Evolutionary conservation across 129 eudicot species (phyloP).

Genomic region (Mikania micrantha): DNA sequence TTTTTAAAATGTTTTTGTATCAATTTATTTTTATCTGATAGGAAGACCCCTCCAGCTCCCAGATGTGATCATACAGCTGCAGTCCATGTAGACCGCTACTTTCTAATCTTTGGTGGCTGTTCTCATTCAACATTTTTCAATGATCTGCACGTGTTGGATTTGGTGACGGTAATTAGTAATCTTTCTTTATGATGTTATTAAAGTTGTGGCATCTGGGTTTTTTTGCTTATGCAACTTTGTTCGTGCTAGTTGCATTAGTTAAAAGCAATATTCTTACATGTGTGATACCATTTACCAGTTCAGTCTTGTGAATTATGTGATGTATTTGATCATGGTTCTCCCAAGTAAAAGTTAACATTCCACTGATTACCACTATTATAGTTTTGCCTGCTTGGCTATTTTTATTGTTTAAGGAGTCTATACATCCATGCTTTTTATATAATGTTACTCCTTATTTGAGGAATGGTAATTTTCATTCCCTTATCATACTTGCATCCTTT

Average conservation of each 20-base stretch:
- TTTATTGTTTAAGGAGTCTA: background rate
- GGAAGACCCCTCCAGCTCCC: slow-evolving; percentile 87
- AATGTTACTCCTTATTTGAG: background rate
- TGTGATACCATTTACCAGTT: background rate
- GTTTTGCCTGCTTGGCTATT: background rate
- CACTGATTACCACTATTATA: background rate
- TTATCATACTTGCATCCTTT: background rate
- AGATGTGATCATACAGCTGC: slow-evolving; percentile 95
- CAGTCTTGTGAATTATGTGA: background rate
- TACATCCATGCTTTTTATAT: background rate
- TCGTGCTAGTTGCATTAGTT: background rate
- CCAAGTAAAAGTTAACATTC: background rate
- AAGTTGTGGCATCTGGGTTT: slow-evolving; percentile 3
- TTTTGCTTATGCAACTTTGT: background rate
- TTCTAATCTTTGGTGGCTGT: slow-evolving; percentile 86
- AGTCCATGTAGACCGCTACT: slow-evolving; percentile 81
- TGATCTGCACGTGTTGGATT: slow-evolving; percentile 79
- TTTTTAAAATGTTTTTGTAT: slow-evolving; percentile 8
- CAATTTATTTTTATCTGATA: slow-evolving; percentile 32
- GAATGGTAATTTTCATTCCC: background rate
- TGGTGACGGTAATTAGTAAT: slow-evolving; percentile 56
- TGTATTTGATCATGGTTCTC: background rate
- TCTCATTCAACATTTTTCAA: slow-evolving; percentile 86
- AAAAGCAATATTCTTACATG: background rate
- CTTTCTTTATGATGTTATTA: slow-evolving; percentile 9